Conservation (phyloP, 257 asterid species). For the Paulownia fortunei region DNA sequence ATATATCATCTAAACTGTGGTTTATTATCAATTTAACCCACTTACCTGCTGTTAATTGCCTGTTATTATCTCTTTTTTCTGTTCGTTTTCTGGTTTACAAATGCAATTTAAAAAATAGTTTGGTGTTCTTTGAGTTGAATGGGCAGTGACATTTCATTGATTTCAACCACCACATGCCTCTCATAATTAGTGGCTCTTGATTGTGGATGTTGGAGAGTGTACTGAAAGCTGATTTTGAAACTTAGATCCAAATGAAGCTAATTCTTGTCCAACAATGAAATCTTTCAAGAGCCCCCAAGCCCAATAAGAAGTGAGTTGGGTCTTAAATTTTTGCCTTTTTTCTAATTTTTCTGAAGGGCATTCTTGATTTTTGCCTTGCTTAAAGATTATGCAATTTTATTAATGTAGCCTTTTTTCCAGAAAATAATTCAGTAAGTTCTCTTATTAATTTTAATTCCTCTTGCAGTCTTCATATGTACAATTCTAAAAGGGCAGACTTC, state of each 20-base stretch:
- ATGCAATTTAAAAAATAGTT: neutral
- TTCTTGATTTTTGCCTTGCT: too few species aligned
- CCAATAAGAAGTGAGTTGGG: neutral
- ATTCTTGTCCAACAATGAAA: neutral
- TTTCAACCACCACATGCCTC: constrained; percentile 34
- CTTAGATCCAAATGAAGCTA: neutral
- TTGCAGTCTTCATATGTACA: too few species aligned
- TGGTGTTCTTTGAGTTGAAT: neutral
- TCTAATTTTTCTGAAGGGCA: too few species aligned
- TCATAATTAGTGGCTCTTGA: constrained; percentile 20
- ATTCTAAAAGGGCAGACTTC: too few species aligned
- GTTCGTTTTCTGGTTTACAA: neutral
- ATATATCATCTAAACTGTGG: neutral
- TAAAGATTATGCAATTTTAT: too few species aligned
- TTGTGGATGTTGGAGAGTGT: neutral
- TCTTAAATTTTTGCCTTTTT: neutral
- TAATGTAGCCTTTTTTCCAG: too few species aligned
- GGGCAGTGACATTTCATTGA: constrained; percentile 3
- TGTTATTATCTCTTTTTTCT: neutral
- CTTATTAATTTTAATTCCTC: too few species aligned
- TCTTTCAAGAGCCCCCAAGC: neutral
- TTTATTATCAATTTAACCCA: too few species aligned
- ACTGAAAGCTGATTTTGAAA: neutral
- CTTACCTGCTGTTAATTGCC: neutral
- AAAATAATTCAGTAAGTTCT: too few species aligned